Percentiles rank a stretch among this genome's conserved stretches.
Conservation (phyloP, 176 grass and related monocot genomes). For the Phragmites australis region DNA sequence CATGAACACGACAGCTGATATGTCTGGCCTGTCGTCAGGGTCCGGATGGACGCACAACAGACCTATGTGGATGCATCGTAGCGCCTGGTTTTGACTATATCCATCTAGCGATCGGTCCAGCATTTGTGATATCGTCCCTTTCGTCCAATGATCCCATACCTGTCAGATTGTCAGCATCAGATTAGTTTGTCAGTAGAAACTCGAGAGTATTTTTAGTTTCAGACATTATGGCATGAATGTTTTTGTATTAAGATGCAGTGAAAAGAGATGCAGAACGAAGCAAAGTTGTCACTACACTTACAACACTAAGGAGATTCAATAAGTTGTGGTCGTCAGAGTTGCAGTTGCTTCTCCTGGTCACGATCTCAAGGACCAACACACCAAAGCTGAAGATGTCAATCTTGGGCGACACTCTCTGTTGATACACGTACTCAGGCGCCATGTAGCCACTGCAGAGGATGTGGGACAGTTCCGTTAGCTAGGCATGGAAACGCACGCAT, state of each 20-base stretch:
- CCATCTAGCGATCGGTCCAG: slow-evolving; percentile 14
- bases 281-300: not conserved
- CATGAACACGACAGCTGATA: slow-evolving; percentile 56
- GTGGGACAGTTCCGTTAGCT: not conserved
- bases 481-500: not conserved
- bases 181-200: not conserved
- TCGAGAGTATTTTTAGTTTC: not conserved
- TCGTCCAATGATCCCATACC: slow-evolving; percentile 54
- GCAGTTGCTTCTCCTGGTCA: slow-evolving; percentile 43
- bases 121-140: slow-evolving; percentile 35
- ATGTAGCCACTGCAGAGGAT: slow-evolving; percentile 45
- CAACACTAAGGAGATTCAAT: slow-evolving; percentile 47
- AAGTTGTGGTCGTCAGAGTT: not conserved
- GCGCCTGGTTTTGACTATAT: slow-evolving; percentile 4
- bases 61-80: slow-evolving; percentile 54
- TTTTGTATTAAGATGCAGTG: not conserved
- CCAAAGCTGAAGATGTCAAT: slow-evolving; percentile 57
- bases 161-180: not conserved
- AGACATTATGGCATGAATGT: not conserved
- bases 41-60: slow-evolving; percentile 56
- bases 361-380: slow-evolving; percentile 52
- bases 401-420: slow-evolving; percentile 41
- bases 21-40: slow-evolving; percentile 49
- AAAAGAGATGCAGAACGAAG: not conserved
- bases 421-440: slow-evolving; percentile 31